A percentile compares a stretch with the other conserved stretches of the same genome.
These are phyloP conservation scores for Aspergillus bridgeri DNA, from an alignment of 495 filamentous ascomycete genomes.

Conservation along the genomic window DNA sequence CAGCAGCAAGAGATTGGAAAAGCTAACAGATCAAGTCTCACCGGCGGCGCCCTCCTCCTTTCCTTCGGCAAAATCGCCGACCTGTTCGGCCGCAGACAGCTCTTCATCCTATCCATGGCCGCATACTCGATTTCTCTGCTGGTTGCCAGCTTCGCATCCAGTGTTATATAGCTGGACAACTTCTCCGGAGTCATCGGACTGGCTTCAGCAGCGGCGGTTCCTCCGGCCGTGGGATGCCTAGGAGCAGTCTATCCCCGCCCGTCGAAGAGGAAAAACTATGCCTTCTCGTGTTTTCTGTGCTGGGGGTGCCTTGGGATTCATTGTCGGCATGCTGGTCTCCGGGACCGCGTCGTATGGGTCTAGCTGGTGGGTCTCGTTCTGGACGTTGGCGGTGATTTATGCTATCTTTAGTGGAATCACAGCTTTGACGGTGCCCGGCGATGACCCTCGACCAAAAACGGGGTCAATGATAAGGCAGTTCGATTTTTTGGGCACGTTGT, in stretches of 20 bases:
- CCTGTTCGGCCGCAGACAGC: slow-evolving; percentile 59
- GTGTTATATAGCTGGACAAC: slow-evolving; percentile 55
- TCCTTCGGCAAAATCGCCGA: slow-evolving; percentile 65
- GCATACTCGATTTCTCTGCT: slow-evolving; percentile 54
- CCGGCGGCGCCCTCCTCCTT: slow-evolving; percentile 62
- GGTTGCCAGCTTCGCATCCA: slow-evolving; percentile 52
- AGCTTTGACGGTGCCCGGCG: slow-evolving; percentile 56
- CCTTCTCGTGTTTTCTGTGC: slow-evolving; percentile 41
- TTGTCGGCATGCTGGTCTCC: slow-evolving; percentile 55
- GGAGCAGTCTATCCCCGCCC: slow-evolving; percentile 56
- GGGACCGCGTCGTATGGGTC: slow-evolving; percentile 61
- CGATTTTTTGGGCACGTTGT: slow-evolving; percentile 57
- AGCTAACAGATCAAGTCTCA: slow-evolving; percentile 35
- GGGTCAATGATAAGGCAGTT: slow-evolving; percentile 44
- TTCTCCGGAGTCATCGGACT: slow-evolving; percentile 56
- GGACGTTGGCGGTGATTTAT: slow-evolving; percentile 56
- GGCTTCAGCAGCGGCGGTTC: slow-evolving; percentile 53
- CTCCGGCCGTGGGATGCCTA: slow-evolving; percentile 57
- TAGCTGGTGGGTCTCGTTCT: slow-evolving; percentile 59
- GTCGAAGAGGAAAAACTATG: slow-evolving; percentile 9
- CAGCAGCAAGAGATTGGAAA: not conserved
- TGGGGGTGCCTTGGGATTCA: slow-evolving; percentile 60
- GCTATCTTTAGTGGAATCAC: slow-evolving; percentile 50
- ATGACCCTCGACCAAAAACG: slow-evolving; percentile 24
- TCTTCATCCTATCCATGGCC: slow-evolving; percentile 62